These are phyloP conservation scores for Turritis glabra DNA, from an alignment of 345 rosid species.

Conservation along the genomic window DNA sequence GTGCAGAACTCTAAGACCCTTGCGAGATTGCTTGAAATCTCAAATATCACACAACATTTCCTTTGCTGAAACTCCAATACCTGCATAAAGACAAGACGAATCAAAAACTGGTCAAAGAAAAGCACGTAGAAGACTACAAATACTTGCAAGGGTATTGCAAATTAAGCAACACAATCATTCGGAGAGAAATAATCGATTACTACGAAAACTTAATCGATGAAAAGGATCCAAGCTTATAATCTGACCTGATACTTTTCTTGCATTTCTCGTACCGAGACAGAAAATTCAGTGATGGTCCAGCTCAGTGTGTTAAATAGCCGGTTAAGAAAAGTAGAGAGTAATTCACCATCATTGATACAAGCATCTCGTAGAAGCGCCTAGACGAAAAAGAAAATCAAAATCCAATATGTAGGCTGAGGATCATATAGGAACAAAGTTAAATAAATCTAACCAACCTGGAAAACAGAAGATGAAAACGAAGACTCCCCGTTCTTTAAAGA, in stretches of 20 bases:
- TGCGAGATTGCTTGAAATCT: slow-evolving; percentile 91
- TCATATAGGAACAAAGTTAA: slow-evolving; percentile 2
- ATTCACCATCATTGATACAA: slow-evolving; percentile 60
- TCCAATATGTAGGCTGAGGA: not conserved
- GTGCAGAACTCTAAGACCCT: slow-evolving; percentile 94
- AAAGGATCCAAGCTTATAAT: slow-evolving; percentile 9
- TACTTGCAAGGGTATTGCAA: not conserved
- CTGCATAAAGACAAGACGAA: slow-evolving; percentile 41
- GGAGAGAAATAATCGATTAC: not conserved
- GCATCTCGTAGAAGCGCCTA: slow-evolving; percentile 83
- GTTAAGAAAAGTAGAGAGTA: slow-evolving; percentile 88
- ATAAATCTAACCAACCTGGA: slow-evolving; percentile 59
- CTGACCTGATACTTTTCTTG: slow-evolving; percentile 90
- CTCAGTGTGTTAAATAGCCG: slow-evolving; percentile 93
- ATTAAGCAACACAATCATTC: not conserved
- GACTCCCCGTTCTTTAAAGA: slow-evolving; percentile 83
- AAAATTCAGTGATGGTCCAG: slow-evolving; percentile 98
- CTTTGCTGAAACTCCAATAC: slow-evolving; percentile 83
- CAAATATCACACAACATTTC: slow-evolving; percentile 87
- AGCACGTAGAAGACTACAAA: not conserved
- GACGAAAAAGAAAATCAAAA: not conserved
- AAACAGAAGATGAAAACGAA: slow-evolving; percentile 74
- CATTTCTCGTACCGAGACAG: slow-evolving; percentile 92
- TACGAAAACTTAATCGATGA: not conserved
- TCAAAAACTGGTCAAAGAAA: slow-evolving; percentile 12